Evolutionary conservation across 2,329 filamentous ascomycete genomes (phyloP).

Genomic region (Zopfia rhizophila): DNA sequence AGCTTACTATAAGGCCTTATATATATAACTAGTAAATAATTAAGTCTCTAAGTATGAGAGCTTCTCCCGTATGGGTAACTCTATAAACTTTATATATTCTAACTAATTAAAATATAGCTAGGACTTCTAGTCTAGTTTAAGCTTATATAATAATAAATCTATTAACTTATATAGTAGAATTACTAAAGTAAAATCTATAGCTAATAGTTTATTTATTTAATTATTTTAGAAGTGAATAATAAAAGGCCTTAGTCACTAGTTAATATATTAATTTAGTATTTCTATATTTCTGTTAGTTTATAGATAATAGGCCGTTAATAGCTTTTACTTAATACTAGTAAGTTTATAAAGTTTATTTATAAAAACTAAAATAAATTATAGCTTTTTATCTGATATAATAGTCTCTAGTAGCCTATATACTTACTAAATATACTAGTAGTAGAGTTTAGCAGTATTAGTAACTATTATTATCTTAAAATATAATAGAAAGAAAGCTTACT

Average conservation of each 20-base stretch:
- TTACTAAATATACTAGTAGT: constrained; percentile 16
- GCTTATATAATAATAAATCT: too few relatives aligned
- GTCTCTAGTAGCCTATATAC: constrained; percentile 14
- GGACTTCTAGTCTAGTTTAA: constrained; percentile 2
- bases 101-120: neutral
- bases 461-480: neutral
- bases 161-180: neutral
- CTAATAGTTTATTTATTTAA: neutral
- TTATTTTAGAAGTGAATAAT: constrained; percentile 9
- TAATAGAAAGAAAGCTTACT: constrained; percentile 14
- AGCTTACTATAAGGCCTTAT: neutral
- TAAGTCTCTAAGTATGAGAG: neutral
- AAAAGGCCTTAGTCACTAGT: constrained; percentile 5
- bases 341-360: constrained; percentile 23
- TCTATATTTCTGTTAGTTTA: too few relatives aligned
- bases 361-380: constrained; percentile 22
- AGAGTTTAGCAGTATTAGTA: constrained; percentile 1
- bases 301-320: too few relatives aligned
- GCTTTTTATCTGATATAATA: constrained; percentile 22
- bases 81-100: neutral
- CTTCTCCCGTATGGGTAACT: neutral
- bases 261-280: constrained; percentile 16
- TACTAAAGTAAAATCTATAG: constrained; percentile 2
- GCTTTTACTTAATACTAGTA: too few relatives aligned
- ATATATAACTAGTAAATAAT: neutral